Base-by-base conservation (phyloP, 768 basidiomycete genomes). In the Omphalotus guepiniiformis region DNA sequence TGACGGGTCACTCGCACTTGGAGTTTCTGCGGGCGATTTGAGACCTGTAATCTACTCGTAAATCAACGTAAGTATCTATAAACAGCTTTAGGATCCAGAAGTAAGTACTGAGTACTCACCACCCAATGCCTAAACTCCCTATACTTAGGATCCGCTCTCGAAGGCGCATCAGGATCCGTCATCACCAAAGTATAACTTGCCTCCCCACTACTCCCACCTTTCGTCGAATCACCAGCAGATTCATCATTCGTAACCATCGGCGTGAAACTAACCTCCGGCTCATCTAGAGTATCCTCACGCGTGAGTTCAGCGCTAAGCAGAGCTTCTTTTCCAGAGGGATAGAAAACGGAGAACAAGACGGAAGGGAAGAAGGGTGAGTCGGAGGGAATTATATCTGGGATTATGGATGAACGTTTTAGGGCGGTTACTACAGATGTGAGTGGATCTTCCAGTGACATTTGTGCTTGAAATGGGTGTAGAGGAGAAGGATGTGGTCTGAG, bases 91-190 rank as follows among this genome's bases (percentile, higher is more conserved):
- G 9, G 30, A 32, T 32, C n/a, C 30, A 13, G 36, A 22, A n/a
- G n/a, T 16, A 45, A 35, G 21, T 18, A 25, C 43, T 34, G n/a
- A 38, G 23, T 28, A 54, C 71, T 58, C 51, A 80, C 76, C 28
- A 82, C 62, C 79, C 78, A 80, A 48, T 82, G 80, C 37, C 79
- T 68, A 67, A 76, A 81, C 50, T 79, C 58, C 1, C 72, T 65
- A 57, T 65, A 76, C 53, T 68, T 75, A 1, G 75, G 77, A 29
- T 77, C 68, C 6, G 52, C 58, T 38, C 73, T 62, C 1, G 75
- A 78, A 0, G 79, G 80, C 3, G 80, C 80, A 49, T 81, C 80
- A 2, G 79, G 80, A 55, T 82, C 80, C 3, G 73, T 72, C 75
- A 80, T 73, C 27, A 78, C 74, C 28, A 80, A 61, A 6, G 80